Evolutionary conservation across 2,329 filamentous ascomycete genomes (phyloP), one percentile per base, ranked within the genome.

Genomic region (Alternaria metachromatica): DNA sequence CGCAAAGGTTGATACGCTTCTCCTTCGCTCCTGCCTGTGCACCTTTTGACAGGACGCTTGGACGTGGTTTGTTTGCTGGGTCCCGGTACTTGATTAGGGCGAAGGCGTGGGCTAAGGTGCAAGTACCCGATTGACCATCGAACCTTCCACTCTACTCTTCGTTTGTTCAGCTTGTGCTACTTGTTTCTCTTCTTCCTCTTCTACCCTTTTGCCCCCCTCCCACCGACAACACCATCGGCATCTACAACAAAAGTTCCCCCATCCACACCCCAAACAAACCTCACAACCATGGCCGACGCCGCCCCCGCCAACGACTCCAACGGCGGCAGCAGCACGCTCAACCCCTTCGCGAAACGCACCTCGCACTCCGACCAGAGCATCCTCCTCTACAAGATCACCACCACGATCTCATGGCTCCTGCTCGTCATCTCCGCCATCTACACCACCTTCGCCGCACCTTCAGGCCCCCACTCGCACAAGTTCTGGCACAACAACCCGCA

Each of bases 401-500:
- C 92, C 5, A 85, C 90, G 46, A 65, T 93, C 55, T 90, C 89
- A 37, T 97, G 92, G 90, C 80, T 93, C 26, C 81, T 96, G 48
- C 87, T 93, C 43, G 83, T 96, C 58, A 79, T 93, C 71, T 85
- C 89, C 55, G 88, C 90, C 62, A 83, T 96, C 77, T 93, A 92
- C 84, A 96, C 96, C 80, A 88, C 88, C 53, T 81, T 90, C 78
- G 81, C 89, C 69, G 80, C 82, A 13, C 92, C 92, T 56, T 89
- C 93, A 80, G 88, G 88, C 69, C 80, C 78, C 28, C 60, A 84
- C 73, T 82, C 82, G 15, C 78, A 83, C 68, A 89, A 87, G 63
- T 92, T 97, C 77, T 95, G 90, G 90, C 87, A 87, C 60, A 89
- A 93, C 81, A 94, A 94, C 77, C 81, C 88, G 70, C 84, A 82